Percentiles rank a stretch among this genome's conserved stretches.
phyloP scores from a whole-genome alignment of 805 yeast species.

The Scheffersomyces stipitis region DNA sequence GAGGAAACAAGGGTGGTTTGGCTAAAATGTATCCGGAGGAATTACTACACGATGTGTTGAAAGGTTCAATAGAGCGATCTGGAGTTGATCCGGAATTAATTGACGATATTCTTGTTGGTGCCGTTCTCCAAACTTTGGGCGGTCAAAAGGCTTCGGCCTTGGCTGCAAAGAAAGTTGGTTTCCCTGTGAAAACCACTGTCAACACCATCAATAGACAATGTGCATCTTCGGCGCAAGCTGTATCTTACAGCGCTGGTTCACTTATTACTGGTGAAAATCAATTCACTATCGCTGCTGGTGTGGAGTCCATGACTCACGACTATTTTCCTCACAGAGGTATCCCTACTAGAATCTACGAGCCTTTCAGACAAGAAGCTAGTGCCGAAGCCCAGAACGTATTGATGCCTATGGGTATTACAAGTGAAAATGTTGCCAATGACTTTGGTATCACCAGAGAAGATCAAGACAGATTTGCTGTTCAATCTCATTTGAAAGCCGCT shows the following conservation, averaged over 20 bases:
- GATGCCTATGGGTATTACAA: constrained; percentile 33
- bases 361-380: constrained; percentile 13
- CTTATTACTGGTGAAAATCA: constrained; percentile 28
- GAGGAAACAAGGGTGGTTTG: constrained; percentile 35
- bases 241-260: constrained; percentile 30
- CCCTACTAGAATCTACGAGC: constrained; percentile 28
- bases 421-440: constrained; percentile 24
- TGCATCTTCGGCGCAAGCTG: constrained; percentile 40
- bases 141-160: constrained; percentile 39
- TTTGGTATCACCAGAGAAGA: constrained; percentile 23
- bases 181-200: constrained; percentile 33
- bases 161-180: constrained; percentile 33
- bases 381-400: constrained; percentile 26
- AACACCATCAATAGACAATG: constrained; percentile 40
- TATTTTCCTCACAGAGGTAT: constrained; percentile 41
- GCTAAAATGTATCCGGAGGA: constrained; percentile 36
- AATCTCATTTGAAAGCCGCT: constrained; percentile 23
- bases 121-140: constrained; percentile 36
- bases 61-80: constrained; percentile 24
- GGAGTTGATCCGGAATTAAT: constrained; percentile 23
- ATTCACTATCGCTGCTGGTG: constrained; percentile 41
- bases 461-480: constrained; percentile 24
- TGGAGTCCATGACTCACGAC: constrained; percentile 43
- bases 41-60: constrained; percentile 27
- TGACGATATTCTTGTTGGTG: constrained; percentile 37